Evolutionary conservation across 1,284 basidiomycete species (phyloP).

Genomic region (Chalciporus sp.): DNA sequence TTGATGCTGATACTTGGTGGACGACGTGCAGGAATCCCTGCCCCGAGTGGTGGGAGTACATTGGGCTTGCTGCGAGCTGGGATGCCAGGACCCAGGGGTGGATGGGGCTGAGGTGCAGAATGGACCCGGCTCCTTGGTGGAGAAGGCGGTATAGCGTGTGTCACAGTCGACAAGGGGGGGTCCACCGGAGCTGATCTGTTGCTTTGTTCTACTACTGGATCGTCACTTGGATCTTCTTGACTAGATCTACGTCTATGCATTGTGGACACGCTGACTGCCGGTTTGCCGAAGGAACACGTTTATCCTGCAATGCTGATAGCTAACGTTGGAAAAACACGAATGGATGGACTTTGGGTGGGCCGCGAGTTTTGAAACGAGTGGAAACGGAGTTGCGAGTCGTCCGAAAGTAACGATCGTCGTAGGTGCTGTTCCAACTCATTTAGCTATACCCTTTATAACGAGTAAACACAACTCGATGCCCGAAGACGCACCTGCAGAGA

Average conservation of each 20-base stretch:
- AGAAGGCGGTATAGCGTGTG: constrained; percentile 20
- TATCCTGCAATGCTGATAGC: neutral
- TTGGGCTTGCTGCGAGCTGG: constrained; percentile 22
- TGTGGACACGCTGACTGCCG: constrained; percentile 4
- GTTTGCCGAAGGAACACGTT: neutral
- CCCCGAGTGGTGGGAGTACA: constrained; percentile 37
- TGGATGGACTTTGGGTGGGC: neutral
- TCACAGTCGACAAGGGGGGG: constrained; percentile 8
- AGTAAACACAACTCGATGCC: no score
- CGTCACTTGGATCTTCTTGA: constrained; percentile 26
- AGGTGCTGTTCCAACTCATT: no score
- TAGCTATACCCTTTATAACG: no score
- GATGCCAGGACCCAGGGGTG: constrained; percentile 22
- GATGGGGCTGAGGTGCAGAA: constrained; percentile 38
- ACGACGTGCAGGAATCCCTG: constrained; percentile 41
- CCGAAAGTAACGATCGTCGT: no score
- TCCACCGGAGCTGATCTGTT: neutral
- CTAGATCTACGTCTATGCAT: constrained; percentile 41
- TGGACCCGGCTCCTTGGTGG: constrained; percentile 38
- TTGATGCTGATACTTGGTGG: constrained; percentile 32
- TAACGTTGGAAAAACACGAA: neutral
- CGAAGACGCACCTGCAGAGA: neutral
- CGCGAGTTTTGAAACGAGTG: no score
- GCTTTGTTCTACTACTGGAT: neutral
- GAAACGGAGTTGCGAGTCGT: no score